A percentile compares a stretch with the other conserved stretches of the same genome.
Evolutionary conservation across 1,139 yeast species (phyloP).

Genomic region (Debaryomyces sp.): DNA sequence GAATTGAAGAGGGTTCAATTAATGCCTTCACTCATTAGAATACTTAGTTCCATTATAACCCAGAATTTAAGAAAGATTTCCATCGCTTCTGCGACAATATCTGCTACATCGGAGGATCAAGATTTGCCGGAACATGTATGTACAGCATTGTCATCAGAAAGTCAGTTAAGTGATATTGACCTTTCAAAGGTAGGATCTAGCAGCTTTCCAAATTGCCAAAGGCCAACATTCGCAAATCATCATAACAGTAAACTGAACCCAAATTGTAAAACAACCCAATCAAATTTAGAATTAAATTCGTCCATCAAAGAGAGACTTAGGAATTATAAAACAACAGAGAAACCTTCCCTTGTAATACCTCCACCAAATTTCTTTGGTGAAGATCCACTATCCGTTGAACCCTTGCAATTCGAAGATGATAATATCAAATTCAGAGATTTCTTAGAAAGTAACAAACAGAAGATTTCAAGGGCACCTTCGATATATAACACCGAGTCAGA

Average conservation of each 20-base stretch:
- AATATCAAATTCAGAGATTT: neutral
- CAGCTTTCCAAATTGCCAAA: neutral
- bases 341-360: neutral
- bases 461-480: neutral
- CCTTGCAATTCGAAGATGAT: neutral
- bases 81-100: neutral
- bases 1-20: neutral
- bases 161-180: neutral
- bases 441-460: neutral
- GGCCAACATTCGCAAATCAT: neutral
- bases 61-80: conserved; percentile 1
- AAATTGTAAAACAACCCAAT: neutral
- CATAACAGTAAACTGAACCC: neutral
- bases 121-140: neutral
- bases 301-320: neutral
- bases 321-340: neutral
- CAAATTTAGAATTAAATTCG: neutral
- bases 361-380: neutral
- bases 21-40: neutral
- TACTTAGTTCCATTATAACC: neutral
- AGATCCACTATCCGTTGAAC: neutral
- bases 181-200: neutral
- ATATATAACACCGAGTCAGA: neutral
- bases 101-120: neutral
- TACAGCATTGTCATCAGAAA: neutral